Percentiles rank a stretch among this genome's conserved stretches.
These are phyloP conservation scores for Psophocarpus tetragonolobus DNA, from an alignment of 306 rosid species.

Conservation along the genomic window DNA sequence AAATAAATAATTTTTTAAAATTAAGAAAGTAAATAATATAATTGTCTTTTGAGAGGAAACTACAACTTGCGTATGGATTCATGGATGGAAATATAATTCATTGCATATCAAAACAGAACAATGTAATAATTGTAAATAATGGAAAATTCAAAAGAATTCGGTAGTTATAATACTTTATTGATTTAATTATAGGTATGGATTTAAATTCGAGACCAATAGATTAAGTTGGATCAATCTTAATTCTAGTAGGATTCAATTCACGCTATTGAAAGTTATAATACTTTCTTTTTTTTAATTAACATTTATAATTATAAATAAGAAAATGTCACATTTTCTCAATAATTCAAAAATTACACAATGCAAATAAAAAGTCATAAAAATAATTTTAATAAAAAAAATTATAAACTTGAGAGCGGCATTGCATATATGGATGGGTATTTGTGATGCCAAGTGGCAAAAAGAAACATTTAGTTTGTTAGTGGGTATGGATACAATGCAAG, in stretches of 20 bases:
- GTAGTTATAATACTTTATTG: neutral
- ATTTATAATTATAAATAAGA: neutral
- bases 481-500: constrained; percentile 1
- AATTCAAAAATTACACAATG: neutral
- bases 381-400: neutral
- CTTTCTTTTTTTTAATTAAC: neutral
- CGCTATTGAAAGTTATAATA: neutral
- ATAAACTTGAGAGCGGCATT: neutral
- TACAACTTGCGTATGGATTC: neutral
- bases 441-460: neutral
- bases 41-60: neutral
- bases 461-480: neutral
- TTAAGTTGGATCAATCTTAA: too few relatives aligned
- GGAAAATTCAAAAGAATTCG: neutral
- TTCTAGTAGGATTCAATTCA: too few relatives aligned
- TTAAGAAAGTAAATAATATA: neutral
- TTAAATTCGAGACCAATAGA: too few relatives aligned
- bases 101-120: neutral
- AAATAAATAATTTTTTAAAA: neutral
- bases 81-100: neutral
- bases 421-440: neutral
- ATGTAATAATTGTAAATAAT: neutral
- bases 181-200: too few relatives aligned
- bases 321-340: neutral
- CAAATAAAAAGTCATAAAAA: neutral